Base-by-base conservation (phyloP, 345 rosid genomes). In the Gossypium sturtianum region DNA sequence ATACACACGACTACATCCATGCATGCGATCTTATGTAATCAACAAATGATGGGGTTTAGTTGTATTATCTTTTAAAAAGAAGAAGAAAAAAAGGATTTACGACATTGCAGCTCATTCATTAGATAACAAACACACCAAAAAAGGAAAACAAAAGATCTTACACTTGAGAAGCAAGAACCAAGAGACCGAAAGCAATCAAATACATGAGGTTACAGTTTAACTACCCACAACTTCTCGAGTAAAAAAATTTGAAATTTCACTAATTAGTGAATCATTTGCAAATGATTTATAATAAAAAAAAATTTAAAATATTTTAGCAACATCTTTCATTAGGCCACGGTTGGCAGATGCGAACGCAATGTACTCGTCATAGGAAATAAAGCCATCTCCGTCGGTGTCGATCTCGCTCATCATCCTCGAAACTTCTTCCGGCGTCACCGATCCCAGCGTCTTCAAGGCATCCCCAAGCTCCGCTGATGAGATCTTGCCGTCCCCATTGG, bases 371-470 rank as follows among this genome's bases (percentile, higher is more conserved):
- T 77, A 83, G 0, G 98, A 92, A 38, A 94, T 94, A 86, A 51
- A 86, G 12, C 98, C 98, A 66, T 94, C 97, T 3, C 97, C 97
- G 27, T 94, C 91, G 0, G 95, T 92, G 66, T 94, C 98, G 41
- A 94, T 89, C 87, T 92, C 97, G 0, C 76, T 85, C 98, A 94
- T 94, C 98, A 92, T 94, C 20, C 92, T 83, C 44, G 84, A 81
- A 47, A 92, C 60, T 75, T 94, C 98, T 0, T 88, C 98, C 0
- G 57, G 52, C 0, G 93, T 86, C 76, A 88, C 90, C 0, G 93
- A 86, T 0, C 93, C 91, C 0, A 92, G 93, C 7, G 85, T 75
- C 84, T 91, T 91, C 68, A 94, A 79, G 34, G 94, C 83, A 4
- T 92, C 93, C 4, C 93, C 95, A 2, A 94, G 90, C 90, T 92